Percentiles rank a stretch among this genome's conserved stretches.
Evolutionary conservation across 2,329 filamentous ascomycete species (phyloP).

Genomic region (Pseudogymnoascus destructans): DNA sequence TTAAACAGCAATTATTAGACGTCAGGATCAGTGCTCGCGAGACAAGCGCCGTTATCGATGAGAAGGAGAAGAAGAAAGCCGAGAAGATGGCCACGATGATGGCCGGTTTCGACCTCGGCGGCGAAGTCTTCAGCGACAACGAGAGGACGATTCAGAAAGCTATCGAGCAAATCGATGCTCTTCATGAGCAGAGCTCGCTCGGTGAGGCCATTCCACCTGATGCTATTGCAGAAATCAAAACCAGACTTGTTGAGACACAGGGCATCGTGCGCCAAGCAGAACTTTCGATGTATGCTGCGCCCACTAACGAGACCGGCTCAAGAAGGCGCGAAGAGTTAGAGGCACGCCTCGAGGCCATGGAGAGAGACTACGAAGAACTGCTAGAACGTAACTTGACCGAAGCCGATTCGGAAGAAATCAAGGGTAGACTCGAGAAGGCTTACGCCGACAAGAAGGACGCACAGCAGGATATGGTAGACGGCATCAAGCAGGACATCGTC

Average conservation of each 20-base stretch:
- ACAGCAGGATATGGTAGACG: conserved; percentile 59
- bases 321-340: conserved; percentile 67
- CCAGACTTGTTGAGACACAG: conserved; percentile 76
- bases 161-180: conserved; percentile 67
- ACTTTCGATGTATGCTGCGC: conserved; percentile 58
- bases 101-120: conserved; percentile 91
- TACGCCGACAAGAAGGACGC: conserved; percentile 64
- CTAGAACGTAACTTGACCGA: conserved; percentile 68
- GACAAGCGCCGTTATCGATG: conserved; percentile 75
- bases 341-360: conserved; percentile 56
- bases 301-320: conserved; percentile 48
- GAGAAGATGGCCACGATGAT: conserved; percentile 99
- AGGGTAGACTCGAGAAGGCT: conserved; percentile 61
- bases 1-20: conserved; percentile 91
- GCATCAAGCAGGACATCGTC: conserved; percentile 61
- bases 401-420: conserved; percentile 72
- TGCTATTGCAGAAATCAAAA: conserved; percentile 62
- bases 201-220: conserved; percentile 74
- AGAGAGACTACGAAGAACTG: conserved; percentile 74
- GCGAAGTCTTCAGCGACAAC: conserved; percentile 86
- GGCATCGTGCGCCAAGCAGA: conserved; percentile 88
- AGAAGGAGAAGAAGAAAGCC: conserved; percentile 97
- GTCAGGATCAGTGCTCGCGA: conserved; percentile 96
- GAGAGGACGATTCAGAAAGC: conserved; percentile 73
- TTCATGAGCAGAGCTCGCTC: conserved; percentile 62